Percentiles rank a stretch among this genome's conserved stretches.
Conservation (phyloP, 306 rosid species). For the Ammopiptanthus mongolicus region DNA sequence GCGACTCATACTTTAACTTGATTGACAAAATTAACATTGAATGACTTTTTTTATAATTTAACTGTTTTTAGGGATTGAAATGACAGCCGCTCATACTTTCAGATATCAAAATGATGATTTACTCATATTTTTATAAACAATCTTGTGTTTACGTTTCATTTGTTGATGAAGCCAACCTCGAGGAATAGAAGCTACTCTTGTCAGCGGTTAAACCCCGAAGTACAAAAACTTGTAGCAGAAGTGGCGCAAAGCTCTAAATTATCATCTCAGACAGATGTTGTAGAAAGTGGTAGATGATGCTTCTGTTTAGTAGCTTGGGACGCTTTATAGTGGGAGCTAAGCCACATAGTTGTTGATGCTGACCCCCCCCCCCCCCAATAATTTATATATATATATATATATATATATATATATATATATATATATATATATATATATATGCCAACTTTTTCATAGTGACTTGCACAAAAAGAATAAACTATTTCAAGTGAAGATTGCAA, state of each 20-base stretch:
- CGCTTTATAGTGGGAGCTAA: neutral
- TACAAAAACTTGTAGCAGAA: neutral
- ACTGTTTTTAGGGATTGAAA: too few relatives aligned
- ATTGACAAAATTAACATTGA: too few relatives aligned
- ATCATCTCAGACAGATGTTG: neutral
- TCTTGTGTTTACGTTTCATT: neutral
- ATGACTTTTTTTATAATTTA: too few relatives aligned
- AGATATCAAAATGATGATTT: too few relatives aligned
- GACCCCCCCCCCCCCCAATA: neutral
- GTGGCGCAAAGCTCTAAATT: neutral
- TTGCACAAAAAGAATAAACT: neutral
- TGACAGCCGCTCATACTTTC: too few relatives aligned
- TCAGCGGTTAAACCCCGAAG: neutral
- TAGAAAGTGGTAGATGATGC: neutral
- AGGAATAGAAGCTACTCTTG: neutral
- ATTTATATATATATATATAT: neutral
- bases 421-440: neutral
- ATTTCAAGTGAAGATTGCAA: conserved; percentile 7
- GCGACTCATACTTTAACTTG: too few relatives aligned
- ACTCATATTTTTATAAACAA: neutral
- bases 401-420: neutral
- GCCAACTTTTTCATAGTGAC: neutral
- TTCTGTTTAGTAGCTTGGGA: neutral
- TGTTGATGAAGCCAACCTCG: neutral
- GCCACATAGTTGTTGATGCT: neutral